Base-by-base conservation (phyloP, 2,329 filamentous ascomycete species). In the Colletotrichum abscissum region DNA sequence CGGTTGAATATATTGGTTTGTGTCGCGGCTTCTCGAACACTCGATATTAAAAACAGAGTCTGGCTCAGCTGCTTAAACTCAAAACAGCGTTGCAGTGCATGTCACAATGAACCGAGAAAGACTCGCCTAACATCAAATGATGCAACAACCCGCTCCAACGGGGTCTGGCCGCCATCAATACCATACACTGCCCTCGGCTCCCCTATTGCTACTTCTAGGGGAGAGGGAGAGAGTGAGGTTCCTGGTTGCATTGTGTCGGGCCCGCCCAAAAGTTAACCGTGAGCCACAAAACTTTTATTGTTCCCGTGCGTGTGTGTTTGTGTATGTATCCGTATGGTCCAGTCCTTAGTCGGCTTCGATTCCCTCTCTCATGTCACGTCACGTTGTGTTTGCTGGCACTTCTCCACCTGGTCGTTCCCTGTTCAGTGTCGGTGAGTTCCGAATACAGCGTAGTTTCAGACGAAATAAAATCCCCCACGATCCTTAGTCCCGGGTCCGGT, bases 401-500 rank as follows among this genome's bases (percentile, higher is more conserved):
- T 28, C 12, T 38, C 35, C 63, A 58, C 63, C 33, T 14, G 38
- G 54, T 26, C 63, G n/a, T 28, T 52, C 62, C 42, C 55, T 62
- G 24, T 22, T 33, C 8, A 26, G 28, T 11, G 59, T 62, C 26
- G 57, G 63, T 22, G 63, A 33, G 24, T 67, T 46, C 42, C 42
- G 68, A 56, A 33, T 56, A 28, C 33, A 55, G 62, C 28, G 42
- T 49, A 28, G 30, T 57, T 62, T 62, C 55, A 67, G 63, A 67
- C 46, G 63, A 57, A 30, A n/a, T n/a, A 52, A 8, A 8, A 28
- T 16, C 33, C 63, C 69, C 26, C n/a, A 67, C 49, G 56, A 58
- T 46, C 35, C 46, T 62, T 57, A 19, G 26, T 22, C 26, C 58
- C 63, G 63, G 49, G 33, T 30, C n/a, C 7, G 57, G 67, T 71